phyloP scores from a whole-genome alignment of 2,329 filamentous ascomycete species.

The Exophiala alcalophila region DNA sequence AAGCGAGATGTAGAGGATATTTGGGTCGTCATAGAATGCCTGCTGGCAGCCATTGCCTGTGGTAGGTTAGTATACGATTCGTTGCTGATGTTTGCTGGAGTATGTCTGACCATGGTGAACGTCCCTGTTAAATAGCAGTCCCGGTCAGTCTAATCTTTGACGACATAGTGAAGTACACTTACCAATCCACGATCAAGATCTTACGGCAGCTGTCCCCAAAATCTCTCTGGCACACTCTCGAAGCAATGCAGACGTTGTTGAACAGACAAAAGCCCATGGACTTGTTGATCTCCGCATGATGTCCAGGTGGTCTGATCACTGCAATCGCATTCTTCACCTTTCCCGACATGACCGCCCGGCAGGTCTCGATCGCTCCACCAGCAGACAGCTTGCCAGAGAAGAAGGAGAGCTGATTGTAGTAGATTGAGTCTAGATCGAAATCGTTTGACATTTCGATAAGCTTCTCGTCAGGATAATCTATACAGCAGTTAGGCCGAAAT shows the following conservation, averaged over 20 bases:
- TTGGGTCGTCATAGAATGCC: conserved; percentile 91
- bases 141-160: neutral
- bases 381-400: conserved; percentile 79
- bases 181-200: conserved; percentile 91
- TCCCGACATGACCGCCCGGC: conserved; percentile 79
- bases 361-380: conserved; percentile 93
- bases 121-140: too few species aligned
- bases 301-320: conserved; percentile 89
- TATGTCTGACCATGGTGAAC: conserved; percentile 58
- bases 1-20: conserved; percentile 90
- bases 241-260: conserved; percentile 93
- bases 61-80: conserved; percentile 19
- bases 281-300: conserved; percentile 83
- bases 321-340: conserved; percentile 92
- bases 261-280: conserved; percentile 96
- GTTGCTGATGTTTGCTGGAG: too few species aligned
- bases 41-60: conserved; percentile 89
- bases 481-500: neutral
- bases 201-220: conserved; percentile 81
- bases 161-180: conserved; percentile 43
- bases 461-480: conserved; percentile 55
- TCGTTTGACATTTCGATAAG: conserved; percentile 62
- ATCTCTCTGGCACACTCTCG: conserved; percentile 78
- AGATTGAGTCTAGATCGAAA: conserved; percentile 70
- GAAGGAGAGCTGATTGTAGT: conserved; percentile 78